Conservation (phyloP, 1,139 yeast species). For the Magnusiomyces tetraspermus region DNA sequence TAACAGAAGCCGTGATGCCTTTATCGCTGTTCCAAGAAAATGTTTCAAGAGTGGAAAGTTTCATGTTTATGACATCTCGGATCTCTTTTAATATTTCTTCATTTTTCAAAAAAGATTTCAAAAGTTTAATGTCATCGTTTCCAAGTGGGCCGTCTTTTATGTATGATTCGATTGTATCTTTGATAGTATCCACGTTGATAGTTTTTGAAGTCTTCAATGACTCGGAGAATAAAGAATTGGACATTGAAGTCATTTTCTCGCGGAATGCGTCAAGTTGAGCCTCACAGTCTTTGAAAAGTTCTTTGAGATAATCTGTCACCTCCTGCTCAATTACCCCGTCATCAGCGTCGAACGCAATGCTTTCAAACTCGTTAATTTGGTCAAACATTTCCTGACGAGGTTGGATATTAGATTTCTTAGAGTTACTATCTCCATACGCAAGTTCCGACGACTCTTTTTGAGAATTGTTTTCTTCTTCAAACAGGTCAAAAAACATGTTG, state of each 20-base stretch:
- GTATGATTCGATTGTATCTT: constrained; percentile 1
- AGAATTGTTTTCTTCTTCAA: constrained; percentile 13
- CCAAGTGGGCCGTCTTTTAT: constrained; percentile 10
- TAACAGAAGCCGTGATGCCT: constrained; percentile 11
- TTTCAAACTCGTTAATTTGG: constrained; percentile 15
- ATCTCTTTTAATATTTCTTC: constrained; percentile 13
- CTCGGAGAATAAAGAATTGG: constrained; percentile 8
- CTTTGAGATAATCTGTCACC: constrained; percentile 13
- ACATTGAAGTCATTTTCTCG: constrained; percentile 1
- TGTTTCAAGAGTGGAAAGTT: constrained; percentile 12
- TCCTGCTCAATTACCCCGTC: constrained; percentile 4
- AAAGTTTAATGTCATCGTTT: constrained; percentile 8
- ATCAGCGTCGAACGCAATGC: constrained; percentile 13
- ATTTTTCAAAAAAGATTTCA: constrained; percentile 13
- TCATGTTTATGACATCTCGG: constrained; percentile 17
- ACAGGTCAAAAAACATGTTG: constrained; percentile 14
- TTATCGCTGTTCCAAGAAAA: constrained; percentile 17
- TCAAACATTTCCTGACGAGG: constrained; percentile 14
- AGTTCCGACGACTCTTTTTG: not conserved
- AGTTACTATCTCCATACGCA: not conserved
- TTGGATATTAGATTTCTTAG: not conserved
- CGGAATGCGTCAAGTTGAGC: constrained; percentile 10
- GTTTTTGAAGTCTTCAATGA: not conserved
- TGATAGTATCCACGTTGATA: not conserved
- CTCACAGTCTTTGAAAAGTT: constrained; percentile 10